Base-by-base conservation (phyloP, 1,284 basidiomycete genomes). In the Ganoderma multipileum region DNA sequence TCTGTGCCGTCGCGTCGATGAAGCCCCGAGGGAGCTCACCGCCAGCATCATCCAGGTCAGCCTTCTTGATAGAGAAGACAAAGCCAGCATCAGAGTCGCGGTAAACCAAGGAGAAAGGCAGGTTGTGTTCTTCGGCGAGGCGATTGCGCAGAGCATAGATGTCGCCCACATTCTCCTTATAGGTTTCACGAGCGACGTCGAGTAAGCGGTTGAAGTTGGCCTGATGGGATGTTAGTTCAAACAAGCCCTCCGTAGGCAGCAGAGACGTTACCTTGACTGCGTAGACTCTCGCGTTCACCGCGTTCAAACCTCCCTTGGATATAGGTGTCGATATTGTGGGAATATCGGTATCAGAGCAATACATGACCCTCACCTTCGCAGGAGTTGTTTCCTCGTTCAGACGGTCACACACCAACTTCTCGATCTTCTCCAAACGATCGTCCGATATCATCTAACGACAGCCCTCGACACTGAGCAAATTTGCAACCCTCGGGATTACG, bases 121-220 rank as follows among this genome's bases (percentile, higher is more conserved):
- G 79, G 2, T 83, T 83, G 71, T 93, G 86, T 66, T 87, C 82
- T 66, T 92, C 86, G 2, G 87, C 83, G 6, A 95, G 80, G 0
- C 80, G 81, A 12, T 83, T 82, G 69, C 87, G 88, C 44, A 96
- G 82, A 62, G 89, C 85, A 70, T 90, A 89, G 61, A 97, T 95
- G 75, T 98, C 96, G 2, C 89, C 87, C 20, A 96, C 85, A 72
- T 97, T 97, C 78, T 98, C 96, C 74, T 92, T 94, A 82, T 93
- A 95, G 0, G 96, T 97, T 76, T 95, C 93, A 9, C 97, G 88
- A 0, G 96, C 97, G 3, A 98, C 94, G 72, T 98, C 96, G 14
- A 99, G 89, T 12, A 97, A 84, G 26, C 89, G 88, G 72, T 95
- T 94, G 73, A 86, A 87, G 69, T 93, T 92, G 1, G 93, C 91